Conservation (phyloP, 176 grass and related monocot genomes). For the Phyllostachys edulis region DNA sequence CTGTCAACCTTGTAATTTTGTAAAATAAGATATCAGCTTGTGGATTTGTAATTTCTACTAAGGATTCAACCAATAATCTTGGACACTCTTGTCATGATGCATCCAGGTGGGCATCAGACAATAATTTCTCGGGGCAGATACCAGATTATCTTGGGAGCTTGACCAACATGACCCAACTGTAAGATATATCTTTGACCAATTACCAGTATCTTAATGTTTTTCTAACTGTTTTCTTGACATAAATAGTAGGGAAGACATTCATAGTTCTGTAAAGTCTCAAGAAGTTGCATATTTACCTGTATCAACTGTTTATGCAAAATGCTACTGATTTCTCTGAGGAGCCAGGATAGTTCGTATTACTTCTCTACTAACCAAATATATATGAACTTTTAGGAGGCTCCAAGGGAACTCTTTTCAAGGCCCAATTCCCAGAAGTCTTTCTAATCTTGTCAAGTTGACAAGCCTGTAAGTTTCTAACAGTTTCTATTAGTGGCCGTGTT, state of each 20-base stretch:
- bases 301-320: not conserved
- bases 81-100: conserved; percentile 19
- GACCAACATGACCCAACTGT: conserved; percentile 56
- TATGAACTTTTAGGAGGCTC: conserved; percentile 59
- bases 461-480: conserved; percentile 56
- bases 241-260: not conserved
- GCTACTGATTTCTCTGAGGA: not conserved
- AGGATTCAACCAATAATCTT: conserved; percentile 31
- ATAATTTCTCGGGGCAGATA: conserved; percentile 71
- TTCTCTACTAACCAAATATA: conserved; percentile 13
- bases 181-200: conserved; percentile 36
- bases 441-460: conserved; percentile 61
- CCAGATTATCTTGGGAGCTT: conserved; percentile 66
- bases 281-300: not conserved
- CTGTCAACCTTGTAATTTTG: conserved; percentile 49
- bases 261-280: not conserved
- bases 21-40: not conserved
- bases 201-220: not conserved
- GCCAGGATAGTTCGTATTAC: not conserved
- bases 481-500: conserved; percentile 13
- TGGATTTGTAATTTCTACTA: conserved; percentile 1
- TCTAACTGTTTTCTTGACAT: conserved; percentile 3
- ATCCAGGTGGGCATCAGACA: conserved; percentile 63
- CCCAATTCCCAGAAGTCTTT: conserved; percentile 70
- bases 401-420: conserved; percentile 91